Conservation (phyloP, 495 filamentous ascomycete genomes). For the Elasticomyces elasticus region DNA sequence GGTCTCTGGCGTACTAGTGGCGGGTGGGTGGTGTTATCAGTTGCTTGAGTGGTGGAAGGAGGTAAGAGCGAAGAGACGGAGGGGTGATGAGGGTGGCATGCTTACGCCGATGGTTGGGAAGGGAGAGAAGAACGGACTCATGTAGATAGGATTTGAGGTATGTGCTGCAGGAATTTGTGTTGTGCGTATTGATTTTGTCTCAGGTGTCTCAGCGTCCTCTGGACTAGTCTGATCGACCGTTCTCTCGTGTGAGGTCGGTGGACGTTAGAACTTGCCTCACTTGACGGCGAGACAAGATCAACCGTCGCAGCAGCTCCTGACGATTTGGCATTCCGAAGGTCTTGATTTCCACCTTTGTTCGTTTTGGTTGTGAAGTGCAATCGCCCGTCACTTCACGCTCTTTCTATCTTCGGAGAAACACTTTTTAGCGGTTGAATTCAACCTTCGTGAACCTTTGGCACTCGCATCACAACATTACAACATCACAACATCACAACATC, state of each 20-base stretch:
- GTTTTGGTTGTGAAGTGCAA: not conserved
- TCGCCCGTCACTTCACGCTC: not conserved
- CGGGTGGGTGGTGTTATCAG: slow-evolving; percentile 55
- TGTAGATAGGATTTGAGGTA: slow-evolving; percentile 1
- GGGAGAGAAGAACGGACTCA: not conserved
- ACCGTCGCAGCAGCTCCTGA: too few species aligned
- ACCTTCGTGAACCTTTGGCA: not conserved
- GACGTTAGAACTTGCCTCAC: too few species aligned
- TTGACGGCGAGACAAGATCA: too few species aligned
- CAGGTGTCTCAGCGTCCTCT: too few species aligned
- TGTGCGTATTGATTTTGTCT: not conserved
- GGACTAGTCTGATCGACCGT: too few species aligned
- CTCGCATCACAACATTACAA: not conserved
- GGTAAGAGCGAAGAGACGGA: slow-evolving; percentile 15
- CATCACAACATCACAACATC: not conserved
- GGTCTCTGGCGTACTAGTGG: slow-evolving; percentile 52
- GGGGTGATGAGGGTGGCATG: slow-evolving; percentile 14
- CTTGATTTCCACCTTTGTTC: not conserved
- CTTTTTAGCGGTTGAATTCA: too few species aligned
- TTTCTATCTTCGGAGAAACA: not conserved
- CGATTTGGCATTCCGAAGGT: not conserved
- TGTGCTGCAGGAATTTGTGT: not conserved
- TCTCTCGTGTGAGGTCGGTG: too few species aligned
- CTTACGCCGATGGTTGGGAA: slow-evolving; percentile 10
- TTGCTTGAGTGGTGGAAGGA: slow-evolving; percentile 47